Conservation (phyloP, 23 red algal species). For the Gracilaria caudata region DNA sequence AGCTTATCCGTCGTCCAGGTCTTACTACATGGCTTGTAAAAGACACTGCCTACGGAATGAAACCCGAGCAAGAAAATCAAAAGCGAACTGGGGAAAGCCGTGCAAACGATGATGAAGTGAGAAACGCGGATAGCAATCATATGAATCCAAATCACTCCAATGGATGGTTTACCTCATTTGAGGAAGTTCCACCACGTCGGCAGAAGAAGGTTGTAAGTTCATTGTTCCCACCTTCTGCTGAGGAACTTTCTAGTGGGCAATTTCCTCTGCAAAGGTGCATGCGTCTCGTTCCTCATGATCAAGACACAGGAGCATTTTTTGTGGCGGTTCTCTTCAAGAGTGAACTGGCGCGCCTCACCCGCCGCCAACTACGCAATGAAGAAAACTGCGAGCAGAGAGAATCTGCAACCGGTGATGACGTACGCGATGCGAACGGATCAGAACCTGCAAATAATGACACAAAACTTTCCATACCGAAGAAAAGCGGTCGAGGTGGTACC, state of each 20-base stretch:
- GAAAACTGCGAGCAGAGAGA: not conserved
- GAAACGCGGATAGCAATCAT: not conserved
- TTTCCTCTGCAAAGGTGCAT: constrained; percentile 80
- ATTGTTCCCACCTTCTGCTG: constrained; percentile 78
- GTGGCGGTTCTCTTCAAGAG: constrained; percentile 85
- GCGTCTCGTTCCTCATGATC: constrained; percentile 94
- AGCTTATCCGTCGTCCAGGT: constrained; percentile 66
- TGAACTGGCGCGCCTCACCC: constrained; percentile 18
- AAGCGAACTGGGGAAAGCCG: not conserved
- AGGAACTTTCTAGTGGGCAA: constrained; percentile 42
- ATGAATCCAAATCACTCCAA: not conserved
- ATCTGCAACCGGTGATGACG: not conserved
- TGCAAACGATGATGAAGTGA: not conserved
- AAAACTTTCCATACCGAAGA: not conserved
- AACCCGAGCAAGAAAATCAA: not conserved
- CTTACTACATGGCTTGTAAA: constrained; percentile 77
- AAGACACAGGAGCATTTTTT: constrained; percentile 96
- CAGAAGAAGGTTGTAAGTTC: constrained; percentile 70
- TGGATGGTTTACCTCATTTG: constrained; percentile 69
- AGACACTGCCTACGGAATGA: constrained; percentile 32
- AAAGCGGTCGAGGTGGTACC: constrained; percentile 8
- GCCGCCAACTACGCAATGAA: constrained; percentile 18
- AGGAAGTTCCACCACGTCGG: constrained; percentile 76
- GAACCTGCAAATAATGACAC: not conserved
- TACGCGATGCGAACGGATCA: not conserved